These are phyloP conservation scores for Alloteropsis semialata DNA, from an alignment of 176 grass and related monocot species.

Conservation along the genomic window DNA sequence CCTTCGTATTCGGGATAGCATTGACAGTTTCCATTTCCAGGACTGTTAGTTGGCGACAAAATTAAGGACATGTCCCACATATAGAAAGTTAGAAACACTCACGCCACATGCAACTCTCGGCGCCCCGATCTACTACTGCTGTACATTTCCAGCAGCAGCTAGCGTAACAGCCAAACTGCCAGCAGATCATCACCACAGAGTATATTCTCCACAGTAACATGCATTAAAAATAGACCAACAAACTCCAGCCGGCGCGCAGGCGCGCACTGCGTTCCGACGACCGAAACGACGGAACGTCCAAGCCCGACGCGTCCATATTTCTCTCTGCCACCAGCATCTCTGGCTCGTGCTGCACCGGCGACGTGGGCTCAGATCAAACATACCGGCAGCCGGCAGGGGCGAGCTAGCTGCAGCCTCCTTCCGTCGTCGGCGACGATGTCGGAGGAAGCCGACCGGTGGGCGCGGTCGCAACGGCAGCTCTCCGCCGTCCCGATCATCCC, in stretches of 20 bases:
- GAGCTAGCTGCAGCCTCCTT: background rate
- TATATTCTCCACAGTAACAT: constrained; percentile 11
- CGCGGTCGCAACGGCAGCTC: background rate
- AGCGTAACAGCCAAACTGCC: background rate
- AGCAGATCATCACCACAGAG: background rate
- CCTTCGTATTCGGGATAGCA: background rate
- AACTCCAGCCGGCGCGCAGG: constrained; percentile 1
- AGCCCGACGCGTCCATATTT: background rate
- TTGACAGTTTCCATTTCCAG: background rate
- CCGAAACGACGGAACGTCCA: background rate
- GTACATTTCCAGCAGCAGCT: background rate
- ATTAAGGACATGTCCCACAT: background rate
- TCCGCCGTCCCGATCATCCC: background rate
- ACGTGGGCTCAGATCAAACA: no score
- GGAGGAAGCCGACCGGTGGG: constrained; percentile 12
- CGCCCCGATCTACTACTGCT: background rate
- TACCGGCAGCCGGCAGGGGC: background rate
- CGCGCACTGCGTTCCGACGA: background rate
- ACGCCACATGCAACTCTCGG: background rate
- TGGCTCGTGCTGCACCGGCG: no score
- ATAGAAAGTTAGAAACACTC: background rate
- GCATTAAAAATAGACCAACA: background rate
- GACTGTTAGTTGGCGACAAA: background rate
- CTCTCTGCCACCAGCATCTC: no score
- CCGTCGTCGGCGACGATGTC: background rate